Conservation (phyloP, 2,329 filamentous ascomycete species). For the Scytalidium lignicola region DNA sequence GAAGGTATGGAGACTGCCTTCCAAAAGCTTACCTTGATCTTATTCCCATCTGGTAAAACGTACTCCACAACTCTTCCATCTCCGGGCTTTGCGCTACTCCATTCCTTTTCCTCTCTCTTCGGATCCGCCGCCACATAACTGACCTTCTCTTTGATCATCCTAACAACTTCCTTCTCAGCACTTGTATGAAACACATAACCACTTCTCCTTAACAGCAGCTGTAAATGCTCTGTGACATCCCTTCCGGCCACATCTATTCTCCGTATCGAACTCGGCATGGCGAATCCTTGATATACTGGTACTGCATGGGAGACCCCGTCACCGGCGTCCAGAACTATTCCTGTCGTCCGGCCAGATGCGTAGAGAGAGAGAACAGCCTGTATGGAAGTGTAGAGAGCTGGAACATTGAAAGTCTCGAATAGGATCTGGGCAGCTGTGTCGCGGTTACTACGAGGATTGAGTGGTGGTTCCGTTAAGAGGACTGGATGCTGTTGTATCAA, state of each 20-base stretch:
- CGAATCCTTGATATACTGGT: slow-evolving; percentile 95
- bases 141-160: slow-evolving; percentile 92
- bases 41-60: slow-evolving; percentile 84
- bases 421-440: slow-evolving; percentile 96
- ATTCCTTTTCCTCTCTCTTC: slow-evolving; percentile 93
- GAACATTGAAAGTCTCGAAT: slow-evolving; percentile 98
- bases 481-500: slow-evolving; percentile 72
- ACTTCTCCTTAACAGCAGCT: slow-evolving; percentile 83
- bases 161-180: slow-evolving; percentile 98
- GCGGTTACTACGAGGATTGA: slow-evolving; percentile 93
- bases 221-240: slow-evolving; percentile 94
- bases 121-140: slow-evolving; percentile 90
- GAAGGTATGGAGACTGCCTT: neutral
- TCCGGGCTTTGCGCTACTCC: slow-evolving; percentile 73
- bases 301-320: slow-evolving; percentile 97
- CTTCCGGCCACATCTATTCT: slow-evolving; percentile 93
- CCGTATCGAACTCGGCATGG: slow-evolving; percentile 91
- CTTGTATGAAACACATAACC: slow-evolving; percentile 96
- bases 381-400: slow-evolving; percentile 92
- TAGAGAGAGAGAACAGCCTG: slow-evolving; percentile 96
- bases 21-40: slow-evolving; percentile 67
- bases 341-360: slow-evolving; percentile 90
- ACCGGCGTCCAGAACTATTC: slow-evolving; percentile 90
- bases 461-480: slow-evolving; percentile 87
- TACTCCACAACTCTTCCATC: slow-evolving; percentile 81